A percentile compares a stretch with the other conserved stretches of the same genome.
Evolutionary conservation across 495 filamentous ascomycete species (phyloP).

Genomic region (Neurospora sp.): DNA sequence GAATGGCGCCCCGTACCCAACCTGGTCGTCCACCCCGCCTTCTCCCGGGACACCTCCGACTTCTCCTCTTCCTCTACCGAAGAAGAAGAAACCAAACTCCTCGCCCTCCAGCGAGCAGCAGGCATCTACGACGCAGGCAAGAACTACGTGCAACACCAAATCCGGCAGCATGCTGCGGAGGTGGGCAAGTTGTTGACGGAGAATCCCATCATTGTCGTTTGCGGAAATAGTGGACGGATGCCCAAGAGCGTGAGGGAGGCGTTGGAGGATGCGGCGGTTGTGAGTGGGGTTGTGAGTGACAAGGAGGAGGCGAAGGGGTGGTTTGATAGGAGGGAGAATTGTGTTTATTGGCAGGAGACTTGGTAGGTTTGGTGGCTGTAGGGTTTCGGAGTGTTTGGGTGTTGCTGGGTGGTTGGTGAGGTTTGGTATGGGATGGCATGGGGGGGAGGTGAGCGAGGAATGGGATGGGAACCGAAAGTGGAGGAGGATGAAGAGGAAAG

Average conservation of each 20-base stretch:
- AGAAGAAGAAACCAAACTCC: constrained; percentile 24
- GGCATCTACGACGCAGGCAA: constrained; percentile 30
- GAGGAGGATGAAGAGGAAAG: no score
- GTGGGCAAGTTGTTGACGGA: constrained; percentile 32
- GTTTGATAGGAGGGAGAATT: constrained; percentile 10
- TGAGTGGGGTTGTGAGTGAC: constrained; percentile 14
- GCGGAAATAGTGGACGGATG: constrained; percentile 80
- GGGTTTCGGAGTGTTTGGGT: background rate
- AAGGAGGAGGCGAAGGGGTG: constrained; percentile 21
- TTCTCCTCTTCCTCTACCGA: constrained; percentile 23
- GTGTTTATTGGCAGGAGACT: constrained; percentile 37
- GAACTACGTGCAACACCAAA: constrained; percentile 87
- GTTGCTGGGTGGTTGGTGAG: background rate
- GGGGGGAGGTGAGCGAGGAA: no score
- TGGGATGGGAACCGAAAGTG: no score
- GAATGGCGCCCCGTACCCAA: constrained; percentile 52
- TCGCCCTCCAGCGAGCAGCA: background rate
- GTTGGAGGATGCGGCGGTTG: constrained; percentile 56
- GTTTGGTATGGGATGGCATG: background rate
- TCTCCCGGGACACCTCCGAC: constrained; percentile 49
- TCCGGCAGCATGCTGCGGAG: constrained; percentile 46
- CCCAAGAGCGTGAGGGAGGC: constrained; percentile 78
- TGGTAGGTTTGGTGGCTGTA: constrained; percentile 13
- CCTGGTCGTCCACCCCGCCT: constrained; percentile 61
- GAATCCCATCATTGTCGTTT: constrained; percentile 49